Evolutionary conservation across 257 asterid species (phyloP), one percentile per base, ranked within the genome.

Genomic region (Eucommia ulmoides): DNA sequence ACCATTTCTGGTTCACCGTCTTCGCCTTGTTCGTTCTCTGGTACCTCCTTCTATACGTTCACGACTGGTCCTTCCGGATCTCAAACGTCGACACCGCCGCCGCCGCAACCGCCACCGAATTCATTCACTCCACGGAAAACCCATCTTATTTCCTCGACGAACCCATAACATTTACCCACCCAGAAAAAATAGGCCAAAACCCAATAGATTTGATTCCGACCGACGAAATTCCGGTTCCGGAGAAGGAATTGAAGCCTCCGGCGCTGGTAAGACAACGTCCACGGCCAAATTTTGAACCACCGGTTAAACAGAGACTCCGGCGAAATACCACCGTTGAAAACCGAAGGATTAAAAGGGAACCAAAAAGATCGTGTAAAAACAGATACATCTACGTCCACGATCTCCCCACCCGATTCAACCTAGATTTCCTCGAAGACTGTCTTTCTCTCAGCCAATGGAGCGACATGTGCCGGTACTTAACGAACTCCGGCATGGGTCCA

Each of bases 401-500:
- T 8, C 54, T 85, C n/a, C 88, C 93, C 0, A 50, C 59, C 14
- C 63, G 83, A 8, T 89, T 63, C 74, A 82, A 82, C 49, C 23
- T 33, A 1, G 84, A 78, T 38, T 64, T 82, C 66, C 12, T 89
- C 23, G 53, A 54, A 18, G 51, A 82, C 6, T 89, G 98, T 71
- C 63, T 59, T 15, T 42, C 24, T 2, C 23, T 89, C 24, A 80
- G 68, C 60, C 73, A 73, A 51, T 89, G 98, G 98, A 63, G 41
- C 1, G 64, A 85, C 21, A 74, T 82, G 96, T 85, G 98, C 63
- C 72, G 29, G 4, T 82, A 79, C 12, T 58, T 89, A 24, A 65
- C 2, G 20, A 85, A 83, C 55, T 60, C n/a, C 33, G 98, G 96
- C 0, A 77, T 85, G 19, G 98, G 96, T 0, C 64, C 62, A 23